phyloP scores from a whole-genome alignment of 2,329 filamentous ascomycete species.

The Huntiella decipiens region DNA sequence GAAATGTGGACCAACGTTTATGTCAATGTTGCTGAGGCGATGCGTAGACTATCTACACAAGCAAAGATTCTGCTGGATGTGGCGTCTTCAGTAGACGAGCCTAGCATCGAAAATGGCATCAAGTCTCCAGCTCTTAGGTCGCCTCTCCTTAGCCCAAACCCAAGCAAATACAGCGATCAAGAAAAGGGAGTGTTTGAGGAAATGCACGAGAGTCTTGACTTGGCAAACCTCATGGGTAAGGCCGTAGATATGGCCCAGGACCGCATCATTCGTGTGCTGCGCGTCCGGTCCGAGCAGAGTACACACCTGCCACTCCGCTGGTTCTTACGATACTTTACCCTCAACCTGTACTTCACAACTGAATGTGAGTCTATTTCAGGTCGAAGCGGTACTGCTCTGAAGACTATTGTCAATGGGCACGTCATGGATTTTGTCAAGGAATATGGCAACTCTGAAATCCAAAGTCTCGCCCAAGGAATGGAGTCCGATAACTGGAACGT shows the following conservation, averaged over 20 bases:
- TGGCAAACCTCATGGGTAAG: constrained; percentile 59
- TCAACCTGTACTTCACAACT: constrained; percentile 68
- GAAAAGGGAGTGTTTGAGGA: constrained; percentile 44
- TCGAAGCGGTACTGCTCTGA: constrained; percentile 53
- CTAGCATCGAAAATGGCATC: constrained; percentile 16
- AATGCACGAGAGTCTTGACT: constrained; percentile 55
- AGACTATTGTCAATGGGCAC: constrained; percentile 62
- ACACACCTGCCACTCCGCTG: constrained; percentile 44
- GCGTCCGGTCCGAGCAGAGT: constrained; percentile 58
- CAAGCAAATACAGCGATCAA: constrained; percentile 21
- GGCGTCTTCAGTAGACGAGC: constrained; percentile 47
- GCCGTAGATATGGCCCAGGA: constrained; percentile 68
- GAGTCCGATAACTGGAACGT: constrained; percentile 66
- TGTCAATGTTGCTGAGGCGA: constrained; percentile 66
- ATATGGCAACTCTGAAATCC: constrained; percentile 52
- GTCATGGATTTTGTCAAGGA: constrained; percentile 62
- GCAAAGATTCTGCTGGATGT: constrained; percentile 91
- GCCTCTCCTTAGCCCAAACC: constrained; percentile 31
- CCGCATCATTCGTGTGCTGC: constrained; percentile 54
- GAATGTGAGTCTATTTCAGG: constrained; percentile 76
- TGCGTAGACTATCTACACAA: constrained; percentile 72
- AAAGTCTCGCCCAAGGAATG: constrained; percentile 56
- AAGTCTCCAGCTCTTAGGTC: constrained; percentile 31
- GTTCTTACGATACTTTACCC: constrained; percentile 65
- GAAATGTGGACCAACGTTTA: constrained; percentile 68